phyloP scores from a whole-genome alignment of 1,139 yeast species.

The Chernovozyma sophiae-reginae region DNA sequence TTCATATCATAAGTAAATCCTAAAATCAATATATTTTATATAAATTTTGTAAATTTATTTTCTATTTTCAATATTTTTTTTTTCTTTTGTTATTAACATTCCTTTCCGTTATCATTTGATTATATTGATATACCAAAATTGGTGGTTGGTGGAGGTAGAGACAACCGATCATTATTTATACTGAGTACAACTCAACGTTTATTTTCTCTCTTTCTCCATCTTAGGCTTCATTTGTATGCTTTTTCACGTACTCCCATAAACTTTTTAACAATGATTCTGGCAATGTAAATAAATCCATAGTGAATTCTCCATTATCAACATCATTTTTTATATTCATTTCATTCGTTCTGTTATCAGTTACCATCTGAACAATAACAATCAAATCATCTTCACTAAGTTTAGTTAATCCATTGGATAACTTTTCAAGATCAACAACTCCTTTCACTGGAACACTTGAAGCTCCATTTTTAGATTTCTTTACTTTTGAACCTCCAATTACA shows the following conservation, averaged over 20 bases:
- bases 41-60: no score
- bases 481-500: constrained; percentile 35
- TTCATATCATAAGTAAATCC: no score
- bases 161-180: no score
- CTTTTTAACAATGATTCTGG: constrained; percentile 91
- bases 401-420: constrained; percentile 84
- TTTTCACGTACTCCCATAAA: constrained; percentile 90
- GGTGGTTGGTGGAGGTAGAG: no score
- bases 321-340: constrained; percentile 97
- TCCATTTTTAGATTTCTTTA: constrained; percentile 59
- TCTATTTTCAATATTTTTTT: no score
- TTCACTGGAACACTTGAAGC: constrained; percentile 48
- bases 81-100: no score
- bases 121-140: no score
- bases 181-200: no score
- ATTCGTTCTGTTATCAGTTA: constrained; percentile 89
- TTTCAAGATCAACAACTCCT: constrained; percentile 81
- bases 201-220: background rate
- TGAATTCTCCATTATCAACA: constrained; percentile 95
- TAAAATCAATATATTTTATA: no score
- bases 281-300: constrained; percentile 90
- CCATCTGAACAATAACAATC: constrained; percentile 95
- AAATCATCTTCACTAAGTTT: constrained; percentile 89
- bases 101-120: no score
- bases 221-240: constrained; percentile 46